Evolutionary conservation across 2,329 filamentous ascomycete species (phyloP), one percentile per base, ranked within the genome.

Genomic region (Cryphonectria carpinicola): DNA sequence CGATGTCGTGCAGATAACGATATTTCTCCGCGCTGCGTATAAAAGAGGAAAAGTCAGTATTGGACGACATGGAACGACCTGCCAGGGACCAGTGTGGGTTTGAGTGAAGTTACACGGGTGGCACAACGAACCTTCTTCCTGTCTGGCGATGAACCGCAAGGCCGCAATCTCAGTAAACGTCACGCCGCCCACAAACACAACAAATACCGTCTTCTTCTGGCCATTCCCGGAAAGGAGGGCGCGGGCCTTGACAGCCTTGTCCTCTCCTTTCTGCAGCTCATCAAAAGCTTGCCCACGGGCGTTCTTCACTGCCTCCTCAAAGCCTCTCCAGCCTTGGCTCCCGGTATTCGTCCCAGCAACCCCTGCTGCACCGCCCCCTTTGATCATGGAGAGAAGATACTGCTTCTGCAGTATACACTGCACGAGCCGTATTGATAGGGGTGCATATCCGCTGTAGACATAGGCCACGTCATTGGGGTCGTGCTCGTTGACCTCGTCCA

Each of bases 161-260:
- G 97, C 96, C 56, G 97, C 94, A 79, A 99, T 95, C 81, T 99
- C 96, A 0, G 96, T 95, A 78, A 97, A 97, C 0, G 94, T 98
- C 69, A 99, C 93, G 1, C 96, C 97, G n/a, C 96, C 96, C 25
- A 99, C 84, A 81, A 98, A 98, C 75, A 98, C 97, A n/a, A 99
- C 91, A 77, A 98, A 93, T 0, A 97, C 92, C 0, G 93, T 95
- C 84, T 97, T 97, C 79, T 90, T 90, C 66, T 89, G 89, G 22
- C 88, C 88, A 65, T 85, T 89, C 0, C 94, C 93, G 63, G 93
- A 93, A 54, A 99, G 84, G 37, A 97, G 88, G 72, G 93, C 91
- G 70, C 94, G 87, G 22, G 95, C 95, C 76, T 95, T 95, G 43
- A 95, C 90, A 1, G 95, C 94, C 79, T 96, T 97, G 78, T 98